These are phyloP conservation scores for Lactarius tabidus DNA, from an alignment of 768 basidiomycete species.

Conservation along the genomic window DNA sequence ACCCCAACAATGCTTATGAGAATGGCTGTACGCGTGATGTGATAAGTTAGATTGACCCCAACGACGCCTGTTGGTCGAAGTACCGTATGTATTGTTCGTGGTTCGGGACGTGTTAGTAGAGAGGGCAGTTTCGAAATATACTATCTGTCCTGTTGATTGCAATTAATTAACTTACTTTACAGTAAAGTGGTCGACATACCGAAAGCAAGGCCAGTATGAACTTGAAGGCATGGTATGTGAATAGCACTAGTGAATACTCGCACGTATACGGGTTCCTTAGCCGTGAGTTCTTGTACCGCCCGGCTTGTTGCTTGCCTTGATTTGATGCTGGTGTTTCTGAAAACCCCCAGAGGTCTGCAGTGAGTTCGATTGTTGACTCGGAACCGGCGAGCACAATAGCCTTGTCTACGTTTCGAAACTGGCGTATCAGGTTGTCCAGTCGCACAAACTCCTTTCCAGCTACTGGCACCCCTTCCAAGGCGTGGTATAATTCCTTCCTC, in stretches of 20 bases:
- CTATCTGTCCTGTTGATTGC: slow-evolving; percentile 42
- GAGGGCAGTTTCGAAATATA: too few species aligned
- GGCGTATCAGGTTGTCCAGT: slow-evolving; percentile 50
- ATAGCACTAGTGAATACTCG: background rate
- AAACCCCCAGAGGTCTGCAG: too few species aligned
- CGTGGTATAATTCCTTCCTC: slow-evolving; percentile 28
- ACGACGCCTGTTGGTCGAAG: too few species aligned
- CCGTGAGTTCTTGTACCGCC: too few species aligned
- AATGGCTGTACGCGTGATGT: too few species aligned
- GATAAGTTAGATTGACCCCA: too few species aligned
- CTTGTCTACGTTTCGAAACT: slow-evolving; percentile 57
- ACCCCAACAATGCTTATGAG: slow-evolving; percentile 20
- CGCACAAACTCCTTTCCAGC: slow-evolving; percentile 45
- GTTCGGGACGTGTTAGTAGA: too few species aligned
- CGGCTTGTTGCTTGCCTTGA: too few species aligned
- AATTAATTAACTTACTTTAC: slow-evolving; percentile 33
- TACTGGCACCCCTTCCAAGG: slow-evolving; percentile 64
- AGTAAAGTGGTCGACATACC: slow-evolving; percentile 45
- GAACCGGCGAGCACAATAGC: slow-evolving; percentile 58
- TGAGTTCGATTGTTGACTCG: slow-evolving; percentile 54
- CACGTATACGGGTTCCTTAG: too few species aligned
- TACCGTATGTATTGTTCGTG: too few species aligned
- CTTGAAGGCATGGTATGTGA: background rate
- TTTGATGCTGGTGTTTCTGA: too few species aligned
- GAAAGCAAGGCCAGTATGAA: slow-evolving; percentile 59